Base-by-base conservation (phyloP, 768 basidiomycete species). In the Auriscalpium microsporum region DNA sequence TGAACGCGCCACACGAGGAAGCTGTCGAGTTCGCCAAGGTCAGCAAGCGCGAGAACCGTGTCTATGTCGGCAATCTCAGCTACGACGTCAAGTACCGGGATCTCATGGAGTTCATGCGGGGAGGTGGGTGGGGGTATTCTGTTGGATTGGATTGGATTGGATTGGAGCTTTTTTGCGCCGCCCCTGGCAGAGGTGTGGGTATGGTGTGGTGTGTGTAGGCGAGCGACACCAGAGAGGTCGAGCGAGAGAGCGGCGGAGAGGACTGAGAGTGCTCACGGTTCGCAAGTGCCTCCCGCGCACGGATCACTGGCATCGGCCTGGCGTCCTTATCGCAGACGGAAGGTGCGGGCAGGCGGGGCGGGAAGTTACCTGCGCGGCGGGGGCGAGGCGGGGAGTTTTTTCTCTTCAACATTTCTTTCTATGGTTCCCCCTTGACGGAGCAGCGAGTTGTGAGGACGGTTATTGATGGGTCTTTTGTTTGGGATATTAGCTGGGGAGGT, bases 61-160 rank as follows among this genome's bases (percentile, higher is more conserved):
- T 98, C 66, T 99, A 99, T 67, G 92, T 97, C 71, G 95, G 96
- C 68, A 99, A 99, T 72, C 83, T 99, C 73, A 92, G 90, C 69
- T 99, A 97, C 79, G 91, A 95, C 71, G 91, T 94, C 84, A 94
- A 87, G 75, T 98, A 95, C 76, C 83, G 93, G 74, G 96, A 98
- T 78, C 79, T 99, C 73, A 93, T 94, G 83, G 93, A 97, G 84
- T 97, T 96, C 71, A 95, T 96, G 93, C 82, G 90, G 87, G 90
- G 91, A 93, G 94, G 94, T 96, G 90, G 87, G 94, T 94, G 75
- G 83, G 82, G 83, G 85, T 80, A 82, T 83, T 77, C 77, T 73
- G 79, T 75, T 67, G 50, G 60, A 62, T 75, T 72, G 71, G 70
- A 71, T 84, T 75, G 82, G 74, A 66, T 71, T 62, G 28, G 28